Percentiles rank a stretch among this genome's conserved stretches.
Conservation (phyloP, 768 basidiomycete species). For the Russula foetens region DNA sequence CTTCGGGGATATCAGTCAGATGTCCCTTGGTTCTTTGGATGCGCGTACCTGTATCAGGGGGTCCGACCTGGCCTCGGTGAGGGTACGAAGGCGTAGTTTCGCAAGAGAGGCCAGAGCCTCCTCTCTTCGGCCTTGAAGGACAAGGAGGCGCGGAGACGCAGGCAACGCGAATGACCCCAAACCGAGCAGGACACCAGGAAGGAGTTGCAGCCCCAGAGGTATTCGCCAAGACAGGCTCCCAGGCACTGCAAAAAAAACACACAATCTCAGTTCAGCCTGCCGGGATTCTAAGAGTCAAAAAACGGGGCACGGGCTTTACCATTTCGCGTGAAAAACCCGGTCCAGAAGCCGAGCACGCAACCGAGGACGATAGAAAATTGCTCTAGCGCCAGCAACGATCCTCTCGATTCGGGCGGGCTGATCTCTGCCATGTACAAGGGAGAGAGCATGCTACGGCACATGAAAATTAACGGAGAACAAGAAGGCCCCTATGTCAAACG, state of each 20-base stretch:
- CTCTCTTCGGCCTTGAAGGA: constrained; percentile 43
- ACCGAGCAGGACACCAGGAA: constrained; percentile 60
- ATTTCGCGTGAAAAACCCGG: constrained; percentile 62
- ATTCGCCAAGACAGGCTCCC: constrained; percentile 69
- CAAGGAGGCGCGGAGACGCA: constrained; percentile 52
- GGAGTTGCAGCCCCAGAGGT: constrained; percentile 62
- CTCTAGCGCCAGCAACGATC: constrained; percentile 71
- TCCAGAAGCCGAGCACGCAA: constrained; percentile 79
- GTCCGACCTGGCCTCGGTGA: constrained; percentile 41
- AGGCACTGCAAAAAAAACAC: constrained; percentile 34
- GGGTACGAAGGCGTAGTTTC: constrained; percentile 41
- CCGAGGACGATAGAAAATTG: constrained; percentile 77
- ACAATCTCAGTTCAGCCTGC: background rate
- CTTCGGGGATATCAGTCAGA: constrained; percentile 27
- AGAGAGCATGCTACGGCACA: constrained; percentile 65
- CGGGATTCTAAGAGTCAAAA: background rate
- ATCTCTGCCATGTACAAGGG: constrained; percentile 84
- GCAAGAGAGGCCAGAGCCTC: constrained; percentile 55
- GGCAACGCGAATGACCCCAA: constrained; percentile 54
- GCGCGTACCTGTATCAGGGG: constrained; percentile 39
- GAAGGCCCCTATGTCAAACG: constrained; percentile 3
- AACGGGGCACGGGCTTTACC: constrained; percentile 36
- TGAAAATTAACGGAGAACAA: background rate
- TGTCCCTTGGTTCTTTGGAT: background rate
- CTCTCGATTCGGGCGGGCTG: constrained; percentile 69